These are phyloP conservation scores for Ascochyta fabae DNA, from an alignment of 2,329 filamentous ascomycete genomes.

Conservation along the genomic window DNA sequence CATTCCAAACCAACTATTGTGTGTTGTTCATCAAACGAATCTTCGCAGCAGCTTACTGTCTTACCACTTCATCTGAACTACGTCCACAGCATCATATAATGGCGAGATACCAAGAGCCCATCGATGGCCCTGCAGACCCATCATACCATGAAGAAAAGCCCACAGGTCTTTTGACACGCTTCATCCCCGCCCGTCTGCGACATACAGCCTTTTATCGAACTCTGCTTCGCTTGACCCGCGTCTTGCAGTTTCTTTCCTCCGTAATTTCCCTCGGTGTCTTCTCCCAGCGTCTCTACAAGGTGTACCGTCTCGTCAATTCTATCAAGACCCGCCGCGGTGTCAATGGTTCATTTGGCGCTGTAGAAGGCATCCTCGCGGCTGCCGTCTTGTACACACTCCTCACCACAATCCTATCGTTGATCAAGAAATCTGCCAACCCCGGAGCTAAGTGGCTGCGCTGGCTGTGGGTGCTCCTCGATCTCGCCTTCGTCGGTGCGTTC, in stretches of 20 bases:
- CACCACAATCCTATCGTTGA: slow-evolving; percentile 44
- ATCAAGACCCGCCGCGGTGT: slow-evolving; percentile 38
- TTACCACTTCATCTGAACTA: background rate
- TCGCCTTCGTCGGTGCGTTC: slow-evolving; percentile 49
- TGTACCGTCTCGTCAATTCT: slow-evolving; percentile 48
- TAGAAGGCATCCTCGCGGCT: slow-evolving; percentile 55
- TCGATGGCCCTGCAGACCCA: slow-evolving; percentile 20
- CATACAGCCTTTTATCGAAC: slow-evolving; percentile 29
- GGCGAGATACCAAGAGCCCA: slow-evolving; percentile 17
- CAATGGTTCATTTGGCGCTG: slow-evolving; percentile 47
- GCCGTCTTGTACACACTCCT: slow-evolving; percentile 54
- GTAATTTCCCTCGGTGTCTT: slow-evolving; percentile 54
- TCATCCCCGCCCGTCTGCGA: slow-evolving; percentile 35
- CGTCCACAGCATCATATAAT: slow-evolving; percentile 2
- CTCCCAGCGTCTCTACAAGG: slow-evolving; percentile 50
- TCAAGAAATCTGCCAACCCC: slow-evolving; percentile 41
- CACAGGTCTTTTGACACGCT: slow-evolving; percentile 42
- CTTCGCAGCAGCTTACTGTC: too few species aligned
- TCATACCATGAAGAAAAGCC: slow-evolving; percentile 23
- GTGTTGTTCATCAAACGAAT: background rate
- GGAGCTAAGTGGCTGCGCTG: slow-evolving; percentile 47
- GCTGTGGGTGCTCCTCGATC: slow-evolving; percentile 51
- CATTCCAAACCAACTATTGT: background rate
- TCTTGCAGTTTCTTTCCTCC: slow-evolving; percentile 55
- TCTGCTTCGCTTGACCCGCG: slow-evolving; percentile 48